phyloP scores from a whole-genome alignment of 75 land plant species.

The Chamaecyparis obtusa region DNA sequence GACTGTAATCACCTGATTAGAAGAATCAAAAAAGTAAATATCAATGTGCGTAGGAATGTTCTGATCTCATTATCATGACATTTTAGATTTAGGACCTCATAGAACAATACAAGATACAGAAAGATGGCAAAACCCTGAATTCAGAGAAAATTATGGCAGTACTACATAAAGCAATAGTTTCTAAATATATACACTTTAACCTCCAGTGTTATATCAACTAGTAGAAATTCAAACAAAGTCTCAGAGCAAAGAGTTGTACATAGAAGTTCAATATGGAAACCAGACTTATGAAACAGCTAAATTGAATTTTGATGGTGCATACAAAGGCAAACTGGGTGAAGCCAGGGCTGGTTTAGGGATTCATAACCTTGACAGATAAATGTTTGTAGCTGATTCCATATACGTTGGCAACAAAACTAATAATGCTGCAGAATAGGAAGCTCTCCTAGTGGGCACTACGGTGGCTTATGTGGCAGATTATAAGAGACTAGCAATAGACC shows the following conservation, averaged over 20 bases:
- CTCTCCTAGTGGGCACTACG: too few relatives aligned
- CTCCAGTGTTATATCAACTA: background rate
- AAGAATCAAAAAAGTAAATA: background rate
- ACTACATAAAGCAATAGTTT: background rate
- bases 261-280: too few relatives aligned
- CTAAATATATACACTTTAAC: background rate
- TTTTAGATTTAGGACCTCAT: background rate
- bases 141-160: background rate
- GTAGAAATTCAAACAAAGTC: background rate
- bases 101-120: background rate
- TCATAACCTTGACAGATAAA: too few relatives aligned
- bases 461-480: too few relatives aligned
- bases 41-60: background rate
- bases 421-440: too few relatives aligned
- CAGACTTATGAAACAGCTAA: too few relatives aligned
- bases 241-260: background rate
- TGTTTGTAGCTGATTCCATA: too few relatives aligned
- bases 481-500: too few relatives aligned
- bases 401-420: too few relatives aligned
- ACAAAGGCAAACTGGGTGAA: too few relatives aligned
- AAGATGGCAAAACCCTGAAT: background rate
- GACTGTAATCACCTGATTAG: constrained; percentile 52
- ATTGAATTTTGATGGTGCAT: too few relatives aligned
- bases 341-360: too few relatives aligned
- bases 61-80: background rate